Evolutionary conservation across 129 eudicot species (phyloP).

Genomic region (Daucus carota): DNA sequence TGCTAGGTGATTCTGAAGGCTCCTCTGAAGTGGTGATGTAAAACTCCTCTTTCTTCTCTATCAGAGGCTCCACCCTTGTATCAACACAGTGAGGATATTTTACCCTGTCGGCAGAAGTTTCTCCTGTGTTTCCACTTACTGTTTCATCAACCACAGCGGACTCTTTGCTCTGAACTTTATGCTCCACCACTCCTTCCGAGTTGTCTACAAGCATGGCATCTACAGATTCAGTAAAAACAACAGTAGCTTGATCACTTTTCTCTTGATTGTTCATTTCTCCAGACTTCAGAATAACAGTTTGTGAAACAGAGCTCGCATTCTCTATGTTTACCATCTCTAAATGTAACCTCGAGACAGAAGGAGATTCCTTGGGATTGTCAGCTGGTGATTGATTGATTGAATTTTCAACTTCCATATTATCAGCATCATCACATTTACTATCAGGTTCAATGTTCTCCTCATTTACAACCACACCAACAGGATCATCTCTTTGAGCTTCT

Average conservation of each 20-base stretch:
- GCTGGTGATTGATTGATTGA: constrained; percentile 7
- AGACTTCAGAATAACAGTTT: neutral
- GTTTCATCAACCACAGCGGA: constrained; percentile 8
- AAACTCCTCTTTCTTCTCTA: constrained; percentile 16
- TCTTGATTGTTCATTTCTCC: constrained; percentile 7
- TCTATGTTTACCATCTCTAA: neutral
- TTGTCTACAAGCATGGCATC: neutral
- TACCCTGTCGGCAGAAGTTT: neutral
- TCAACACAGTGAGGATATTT: constrained; percentile 10
- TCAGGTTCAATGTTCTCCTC: constrained; percentile 8
- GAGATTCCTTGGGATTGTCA: neutral
- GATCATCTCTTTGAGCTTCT: constrained; percentile 23
- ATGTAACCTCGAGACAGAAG: neutral
- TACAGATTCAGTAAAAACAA: constrained; percentile 7
- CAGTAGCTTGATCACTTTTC: constrained; percentile 8
- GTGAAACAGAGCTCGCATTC: neutral
- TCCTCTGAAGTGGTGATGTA: constrained; percentile 5
- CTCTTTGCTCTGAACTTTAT: neutral
- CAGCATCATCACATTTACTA: constrained; percentile 5
- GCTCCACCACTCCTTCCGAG: constrained; percentile 4
- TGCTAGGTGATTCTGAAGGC: neutral
- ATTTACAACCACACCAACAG: constrained; percentile 17
- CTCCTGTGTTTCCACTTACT: constrained; percentile 5
- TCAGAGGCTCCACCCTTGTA: constrained; percentile 8
- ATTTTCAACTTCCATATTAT: constrained; percentile 8